Conservation (phyloP, 192 early-diverging fungal species). For the Allomyces macrogynus region DNA sequence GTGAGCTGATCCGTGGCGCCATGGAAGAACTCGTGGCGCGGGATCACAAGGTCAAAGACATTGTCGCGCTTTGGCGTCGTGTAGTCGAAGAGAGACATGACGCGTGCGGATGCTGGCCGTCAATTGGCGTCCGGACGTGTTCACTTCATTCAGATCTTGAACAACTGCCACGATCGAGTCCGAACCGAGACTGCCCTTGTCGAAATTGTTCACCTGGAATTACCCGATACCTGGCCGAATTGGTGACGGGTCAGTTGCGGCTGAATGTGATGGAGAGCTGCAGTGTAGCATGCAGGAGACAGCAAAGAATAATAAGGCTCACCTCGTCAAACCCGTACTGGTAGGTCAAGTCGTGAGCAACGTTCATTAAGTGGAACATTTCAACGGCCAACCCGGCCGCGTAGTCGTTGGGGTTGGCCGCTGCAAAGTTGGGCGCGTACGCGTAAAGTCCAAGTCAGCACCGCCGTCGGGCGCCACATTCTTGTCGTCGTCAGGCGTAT, state of each 20-base stretch:
- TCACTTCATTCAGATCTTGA: constrained; percentile 72
- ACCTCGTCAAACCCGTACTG: no score
- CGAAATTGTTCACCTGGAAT: constrained; percentile 84
- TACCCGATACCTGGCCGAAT: constrained; percentile 24
- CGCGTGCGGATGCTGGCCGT: constrained; percentile 80
- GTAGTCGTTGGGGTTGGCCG: no score
- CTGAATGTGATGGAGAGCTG: no score
- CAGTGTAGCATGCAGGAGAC: no score
- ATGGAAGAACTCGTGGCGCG: constrained; percentile 85
- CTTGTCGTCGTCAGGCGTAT: constrained; percentile 39
- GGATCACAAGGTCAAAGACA: constrained; percentile 74
- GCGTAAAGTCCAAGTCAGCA: constrained; percentile 11
- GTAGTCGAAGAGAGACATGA: constrained; percentile 84
- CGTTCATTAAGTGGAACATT: constrained; percentile 33
- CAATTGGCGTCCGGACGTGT: constrained; percentile 91
- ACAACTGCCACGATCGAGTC: constrained; percentile 79
- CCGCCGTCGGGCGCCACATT: not conserved
- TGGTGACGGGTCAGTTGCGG: no score
- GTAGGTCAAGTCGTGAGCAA: constrained; percentile 71
- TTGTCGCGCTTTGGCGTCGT: constrained; percentile 55
- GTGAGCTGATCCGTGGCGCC: constrained; percentile 71
- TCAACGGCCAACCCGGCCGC: constrained; percentile 42
- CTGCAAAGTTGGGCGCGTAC: constrained; percentile 26
- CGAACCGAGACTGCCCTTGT: constrained; percentile 43
- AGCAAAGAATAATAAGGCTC: constrained; percentile 76